A percentile compares a stretch with the other conserved stretches of the same genome.
phyloP scores from a whole-genome alignment of 306 rosid genomes.

The Rosa chinensis region DNA sequence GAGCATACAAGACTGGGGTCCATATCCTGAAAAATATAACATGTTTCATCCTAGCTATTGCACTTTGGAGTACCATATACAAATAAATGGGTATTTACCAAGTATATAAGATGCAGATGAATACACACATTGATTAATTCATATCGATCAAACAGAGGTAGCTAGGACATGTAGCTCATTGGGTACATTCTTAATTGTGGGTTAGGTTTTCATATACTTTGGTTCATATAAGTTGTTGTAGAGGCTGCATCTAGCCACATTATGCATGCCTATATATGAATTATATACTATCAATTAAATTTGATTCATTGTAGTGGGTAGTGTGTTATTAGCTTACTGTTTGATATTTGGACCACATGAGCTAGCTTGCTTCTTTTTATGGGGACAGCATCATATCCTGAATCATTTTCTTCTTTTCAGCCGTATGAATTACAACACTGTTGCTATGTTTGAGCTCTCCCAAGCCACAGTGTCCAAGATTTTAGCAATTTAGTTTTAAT shows the following conservation, averaged over 20 bases:
- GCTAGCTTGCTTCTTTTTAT: neutral
- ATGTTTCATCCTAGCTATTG: neutral
- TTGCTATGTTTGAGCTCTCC: no score
- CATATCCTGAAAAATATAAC: neutral
- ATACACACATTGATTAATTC: neutral
- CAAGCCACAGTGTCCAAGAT: neutral
- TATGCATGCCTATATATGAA: neutral
- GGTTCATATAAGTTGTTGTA: neutral
- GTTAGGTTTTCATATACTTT: neutral
- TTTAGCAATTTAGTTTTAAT: neutral
- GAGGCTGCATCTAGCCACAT: neutral
- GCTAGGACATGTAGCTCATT: neutral
- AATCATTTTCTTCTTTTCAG: no score
- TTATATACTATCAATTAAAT: neutral
- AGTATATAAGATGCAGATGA: neutral
- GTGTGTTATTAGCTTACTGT: neutral
- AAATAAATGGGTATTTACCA: neutral
- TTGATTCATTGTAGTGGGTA: neutral
- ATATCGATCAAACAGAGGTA: neutral
- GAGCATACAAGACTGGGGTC: neutral
- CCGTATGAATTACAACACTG: no score
- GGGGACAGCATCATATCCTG: no score
- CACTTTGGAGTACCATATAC: neutral
- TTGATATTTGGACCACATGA: constrained; percentile 12
- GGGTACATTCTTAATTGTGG: neutral